Evolutionary conservation across 257 asterid species (phyloP).

Genomic region (Rhazya stricta): DNA sequence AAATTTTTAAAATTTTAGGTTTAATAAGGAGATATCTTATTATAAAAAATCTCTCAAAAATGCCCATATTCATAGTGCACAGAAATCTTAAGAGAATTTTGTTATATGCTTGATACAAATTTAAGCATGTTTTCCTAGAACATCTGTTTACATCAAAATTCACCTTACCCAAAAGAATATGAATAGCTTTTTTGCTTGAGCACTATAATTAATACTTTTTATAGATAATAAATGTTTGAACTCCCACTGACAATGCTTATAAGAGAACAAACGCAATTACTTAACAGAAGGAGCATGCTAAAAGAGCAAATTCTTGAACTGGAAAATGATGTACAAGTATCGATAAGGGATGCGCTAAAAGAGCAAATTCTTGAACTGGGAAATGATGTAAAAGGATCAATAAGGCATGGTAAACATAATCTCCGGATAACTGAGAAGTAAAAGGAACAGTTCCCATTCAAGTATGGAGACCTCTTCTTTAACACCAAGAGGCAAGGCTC

Average conservation of each 20-base stretch:
- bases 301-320: neutral
- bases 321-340: neutral
- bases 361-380: neutral
- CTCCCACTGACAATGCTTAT: neutral
- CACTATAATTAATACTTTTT: neutral
- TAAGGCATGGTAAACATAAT: neutral
- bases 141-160: neutral
- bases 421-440: constrained; percentile 10
- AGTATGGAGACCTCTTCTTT: constrained; percentile 75
- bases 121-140: neutral
- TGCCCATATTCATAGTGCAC: neutral
- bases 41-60: neutral
- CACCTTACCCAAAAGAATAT: neutral
- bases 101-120: neutral
- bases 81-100: neutral
- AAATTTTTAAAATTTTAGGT: neutral
- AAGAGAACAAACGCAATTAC: neutral
- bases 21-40: neutral
- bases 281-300: neutral
- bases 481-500: constrained; percentile 55
- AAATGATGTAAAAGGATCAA: neutral
- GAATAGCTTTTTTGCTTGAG: neutral
- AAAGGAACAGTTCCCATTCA: constrained; percentile 13
- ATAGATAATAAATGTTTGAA: neutral
- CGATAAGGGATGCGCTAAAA: neutral